Evolutionary conservation across 108 stramenopile genomes (phyloP).

Genomic region (Fistulifera pelliculosa): DNA sequence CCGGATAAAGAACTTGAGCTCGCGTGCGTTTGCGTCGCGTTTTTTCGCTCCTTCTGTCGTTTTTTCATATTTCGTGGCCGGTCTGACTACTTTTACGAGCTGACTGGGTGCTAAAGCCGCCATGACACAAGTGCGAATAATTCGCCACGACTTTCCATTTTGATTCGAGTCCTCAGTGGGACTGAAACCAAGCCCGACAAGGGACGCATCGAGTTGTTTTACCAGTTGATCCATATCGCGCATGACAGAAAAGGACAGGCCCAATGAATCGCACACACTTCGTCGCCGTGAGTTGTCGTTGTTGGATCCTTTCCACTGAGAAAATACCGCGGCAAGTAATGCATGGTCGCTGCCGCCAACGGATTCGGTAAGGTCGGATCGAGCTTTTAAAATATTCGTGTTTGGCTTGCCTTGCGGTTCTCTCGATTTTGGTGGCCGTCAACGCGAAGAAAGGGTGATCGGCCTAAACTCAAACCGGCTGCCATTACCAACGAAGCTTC

Average conservation of each 20-base stretch:
- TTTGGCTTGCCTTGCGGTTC: not conserved
- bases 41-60: constrained; percentile 73
- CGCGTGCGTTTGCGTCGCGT: constrained; percentile 58
- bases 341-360: constrained; percentile 82
- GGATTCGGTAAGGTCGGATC: constrained; percentile 44
- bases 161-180: constrained; percentile 40
- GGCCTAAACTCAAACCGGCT: constrained; percentile 65
- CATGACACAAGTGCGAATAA: constrained; percentile 61
- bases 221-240: constrained; percentile 65
- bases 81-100: constrained; percentile 60
- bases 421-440: constrained; percentile 21
- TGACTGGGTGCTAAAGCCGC: constrained; percentile 64
- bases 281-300: constrained; percentile 32
- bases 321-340: constrained; percentile 56
- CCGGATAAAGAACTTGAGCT: constrained; percentile 66
- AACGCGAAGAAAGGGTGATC: constrained; percentile 69
- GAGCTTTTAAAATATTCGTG: constrained; percentile 31
- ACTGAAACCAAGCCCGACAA: constrained; percentile 41
- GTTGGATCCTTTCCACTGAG: constrained; percentile 39
- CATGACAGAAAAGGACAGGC: constrained; percentile 59
- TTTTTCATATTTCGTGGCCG: constrained; percentile 66
- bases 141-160: constrained; percentile 56
- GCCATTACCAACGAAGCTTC: constrained; percentile 68
- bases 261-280: constrained; percentile 49
- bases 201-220: constrained; percentile 53